A percentile compares a stretch with the other conserved stretches of the same genome.
Evolutionary conservation across 768 basidiomycete genomes (phyloP).

Genomic region (Termitomyces sp.): DNA sequence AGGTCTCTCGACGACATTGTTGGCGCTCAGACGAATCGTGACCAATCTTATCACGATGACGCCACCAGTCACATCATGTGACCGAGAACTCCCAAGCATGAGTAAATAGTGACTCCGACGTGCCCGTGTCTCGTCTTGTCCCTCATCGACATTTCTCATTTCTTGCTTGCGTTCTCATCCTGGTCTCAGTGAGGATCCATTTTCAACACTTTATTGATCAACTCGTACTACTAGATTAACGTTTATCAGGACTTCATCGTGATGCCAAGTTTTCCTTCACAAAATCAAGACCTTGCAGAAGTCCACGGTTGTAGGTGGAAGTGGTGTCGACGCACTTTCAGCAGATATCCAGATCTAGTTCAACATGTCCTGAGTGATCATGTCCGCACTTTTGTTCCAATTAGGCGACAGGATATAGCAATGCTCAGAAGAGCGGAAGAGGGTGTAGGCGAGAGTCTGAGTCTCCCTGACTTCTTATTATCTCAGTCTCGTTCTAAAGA

Average conservation of each 20-base stretch:
- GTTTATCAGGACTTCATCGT: neutral
- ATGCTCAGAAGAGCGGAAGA: slow-evolving; percentile 41
- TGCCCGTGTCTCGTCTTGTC: neutral
- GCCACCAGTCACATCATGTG: slow-evolving; percentile 14
- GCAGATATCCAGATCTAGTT: slow-evolving; percentile 32
- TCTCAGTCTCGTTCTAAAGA: neutral
- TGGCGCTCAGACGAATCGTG: neutral
- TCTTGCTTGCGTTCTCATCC: neutral
- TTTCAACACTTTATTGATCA: neutral
- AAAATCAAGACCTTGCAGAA: slow-evolving; percentile 8
- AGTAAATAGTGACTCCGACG: neutral
- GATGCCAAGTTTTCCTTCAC: neutral
- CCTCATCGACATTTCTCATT: neutral
- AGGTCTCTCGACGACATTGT: slow-evolving; percentile 14
- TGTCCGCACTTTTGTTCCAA: slow-evolving; percentile 38
- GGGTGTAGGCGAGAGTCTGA: slow-evolving; percentile 37
- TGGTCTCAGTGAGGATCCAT: neutral
- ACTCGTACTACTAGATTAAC: neutral
- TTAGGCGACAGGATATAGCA: slow-evolving; percentile 41
- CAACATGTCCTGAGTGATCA: slow-evolving; percentile 49
- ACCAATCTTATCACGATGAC: neutral
- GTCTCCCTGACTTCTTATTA: slow-evolving; percentile 14
- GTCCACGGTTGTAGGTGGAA: slow-evolving; percentile 46
- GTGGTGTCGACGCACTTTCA: slow-evolving; percentile 46
- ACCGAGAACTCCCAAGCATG: neutral